Base-by-base conservation (phyloP, 352 stramenopile genomes). In the Globisporangium carolinianum region DNA sequence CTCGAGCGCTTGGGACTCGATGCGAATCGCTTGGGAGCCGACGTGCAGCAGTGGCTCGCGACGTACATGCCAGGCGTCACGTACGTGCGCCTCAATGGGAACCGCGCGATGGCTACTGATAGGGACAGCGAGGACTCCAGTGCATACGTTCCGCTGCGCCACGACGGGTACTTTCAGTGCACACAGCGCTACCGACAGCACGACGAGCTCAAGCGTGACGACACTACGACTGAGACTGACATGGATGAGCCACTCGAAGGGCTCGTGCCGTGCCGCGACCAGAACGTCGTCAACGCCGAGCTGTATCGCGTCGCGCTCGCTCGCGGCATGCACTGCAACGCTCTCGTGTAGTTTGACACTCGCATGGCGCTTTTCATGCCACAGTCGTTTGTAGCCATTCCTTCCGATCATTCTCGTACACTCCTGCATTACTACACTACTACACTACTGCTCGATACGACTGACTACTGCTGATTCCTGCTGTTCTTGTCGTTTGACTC, bases 1-100 rank as follows among this genome's bases (percentile, higher is more conserved):
- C 72, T 91, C 15, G 71, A 83, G 57, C 63, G 81, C 6, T 67
- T 91, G 17, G 79, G 81, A 18, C 70, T 91, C 10, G 79, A 87
- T 53, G 68, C 71, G 5, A 91, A 91, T 51, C 59, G 61, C 41
- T 58, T 91, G 8, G 52, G 38, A 0, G 47, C 52, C 9, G 63
- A 32, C 15, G 68, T 66, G 5, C 15, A 60, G 6, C 12, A 47
- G 14, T 70, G 66, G 52, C 55, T 84, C 11, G 48, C 65, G 8
- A 47, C 45, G 45, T 17, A 53, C 14, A 60, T 87, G 42, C 72
- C 73, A 3, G 59, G 49, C 10, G 56, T 88, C 6, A 52, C 24
- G 24, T 83, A 73, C 56, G 55, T 89, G 46, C 72, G 81, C 8
- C 50, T 91, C 5, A 82, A 59, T 18, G 77, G 71, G 11, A 89